Conservation (phyloP, 139 green algal genomes). For the Closterium sp. region DNA sequence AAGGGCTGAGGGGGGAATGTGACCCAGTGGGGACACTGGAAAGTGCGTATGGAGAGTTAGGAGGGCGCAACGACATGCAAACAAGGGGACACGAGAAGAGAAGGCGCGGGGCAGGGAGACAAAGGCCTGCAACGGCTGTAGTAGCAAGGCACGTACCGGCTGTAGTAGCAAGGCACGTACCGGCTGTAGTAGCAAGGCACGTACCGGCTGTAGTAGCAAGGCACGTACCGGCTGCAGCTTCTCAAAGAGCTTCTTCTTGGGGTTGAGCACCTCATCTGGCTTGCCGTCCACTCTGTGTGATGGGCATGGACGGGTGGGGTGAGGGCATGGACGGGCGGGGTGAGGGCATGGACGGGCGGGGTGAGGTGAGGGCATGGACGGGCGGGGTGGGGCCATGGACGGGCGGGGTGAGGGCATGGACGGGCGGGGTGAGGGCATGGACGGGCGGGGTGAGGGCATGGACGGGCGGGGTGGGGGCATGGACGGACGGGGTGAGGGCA, state of each 20-base stretch:
- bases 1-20: no score
- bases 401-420: background rate
- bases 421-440: no score
- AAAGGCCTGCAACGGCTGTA: background rate
- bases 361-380: no score
- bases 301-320: background rate
- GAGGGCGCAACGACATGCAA: no score
- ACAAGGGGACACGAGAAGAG: no score
- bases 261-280: slow-evolving; percentile 54
- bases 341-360: no score
- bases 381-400: background rate
- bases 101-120: no score
- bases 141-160: background rate
- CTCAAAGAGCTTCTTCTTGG: slow-evolving; percentile 90
- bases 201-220: background rate
- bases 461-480: no score
- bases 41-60: no score
- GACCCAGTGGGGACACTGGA: no score
- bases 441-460: no score
- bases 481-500: background rate
- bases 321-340: background rate
- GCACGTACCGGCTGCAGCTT: slow-evolving; percentile 64
- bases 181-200: background rate
- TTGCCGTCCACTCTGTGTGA: slow-evolving; percentile 28
- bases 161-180: background rate